phyloP scores from a whole-genome alignment of 768 basidiomycete genomes.

The Boletus vinaceobasis region DNA sequence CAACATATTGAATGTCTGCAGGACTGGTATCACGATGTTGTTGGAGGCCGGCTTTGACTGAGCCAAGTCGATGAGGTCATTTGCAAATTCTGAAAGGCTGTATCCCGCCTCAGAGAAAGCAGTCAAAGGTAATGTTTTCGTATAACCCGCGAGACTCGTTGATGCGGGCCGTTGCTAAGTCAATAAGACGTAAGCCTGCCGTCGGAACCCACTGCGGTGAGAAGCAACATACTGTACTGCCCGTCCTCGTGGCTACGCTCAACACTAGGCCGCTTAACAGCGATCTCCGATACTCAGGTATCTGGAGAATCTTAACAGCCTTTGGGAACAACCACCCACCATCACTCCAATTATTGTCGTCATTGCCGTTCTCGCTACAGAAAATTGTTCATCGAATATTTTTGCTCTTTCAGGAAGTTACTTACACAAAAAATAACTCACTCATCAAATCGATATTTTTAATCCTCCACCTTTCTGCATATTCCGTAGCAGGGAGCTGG shows the following conservation, averaged over 20 bases:
- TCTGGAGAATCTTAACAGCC: constrained; percentile 61
- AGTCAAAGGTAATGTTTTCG: constrained; percentile 47
- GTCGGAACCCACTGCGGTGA: constrained; percentile 3
- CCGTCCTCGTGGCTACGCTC: constrained; percentile 80
- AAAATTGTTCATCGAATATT: constrained; percentile 1
- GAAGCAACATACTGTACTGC: constrained; percentile 66
- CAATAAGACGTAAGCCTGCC: constrained; percentile 15
- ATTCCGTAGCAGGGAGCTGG: constrained; percentile 40
- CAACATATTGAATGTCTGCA: constrained; percentile 72
- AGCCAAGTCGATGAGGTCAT: constrained; percentile 56
- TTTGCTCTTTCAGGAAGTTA: constrained; percentile 1
- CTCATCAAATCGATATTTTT: constrained; percentile 45
- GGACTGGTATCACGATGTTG: constrained; percentile 72
- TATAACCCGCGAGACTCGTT: constrained; percentile 56
- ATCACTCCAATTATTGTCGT: constrained; percentile 58
- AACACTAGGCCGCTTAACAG: constrained; percentile 71
- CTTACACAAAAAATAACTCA: constrained; percentile 53
- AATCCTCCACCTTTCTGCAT: constrained; percentile 50
- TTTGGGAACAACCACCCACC: constrained; percentile 72
- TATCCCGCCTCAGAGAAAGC: constrained; percentile 34
- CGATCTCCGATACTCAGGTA: constrained; percentile 56
- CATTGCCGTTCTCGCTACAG: constrained; percentile 33
- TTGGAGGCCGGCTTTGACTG: constrained; percentile 59
- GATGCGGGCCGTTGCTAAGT: constrained; percentile 67
- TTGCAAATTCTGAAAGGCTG: constrained; percentile 47